These are phyloP conservation scores for Platanthera guangdongensis DNA, from an alignment of 106 monocot species.

Conservation along the genomic window DNA sequence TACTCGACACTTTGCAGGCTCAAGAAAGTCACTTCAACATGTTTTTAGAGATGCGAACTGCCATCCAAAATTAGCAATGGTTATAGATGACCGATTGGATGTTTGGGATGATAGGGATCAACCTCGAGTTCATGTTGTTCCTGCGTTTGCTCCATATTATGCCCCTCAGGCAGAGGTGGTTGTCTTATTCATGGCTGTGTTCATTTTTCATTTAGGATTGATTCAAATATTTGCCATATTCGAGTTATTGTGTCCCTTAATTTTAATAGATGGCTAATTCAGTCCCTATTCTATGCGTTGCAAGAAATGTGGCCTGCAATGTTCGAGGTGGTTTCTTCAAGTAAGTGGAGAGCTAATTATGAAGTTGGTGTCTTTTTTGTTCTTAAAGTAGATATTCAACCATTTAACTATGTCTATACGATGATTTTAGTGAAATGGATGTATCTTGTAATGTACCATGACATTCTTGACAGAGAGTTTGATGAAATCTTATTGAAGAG, in stretches of 20 bases:
- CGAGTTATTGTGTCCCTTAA: not conserved
- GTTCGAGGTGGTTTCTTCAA: conserved; percentile 90
- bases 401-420: not conserved
- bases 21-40: conserved; percentile 64
- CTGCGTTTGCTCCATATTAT: conserved; percentile 87
- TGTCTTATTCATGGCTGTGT: not conserved
- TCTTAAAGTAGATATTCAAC: not conserved
- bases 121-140: conserved; percentile 90
- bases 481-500: conserved; percentile 66
- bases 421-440: not conserved
- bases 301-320: conserved; percentile 97
- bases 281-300: conserved; percentile 86
- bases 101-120: conserved; percentile 96
- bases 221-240: not conserved
- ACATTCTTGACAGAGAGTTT: conserved; percentile 60
- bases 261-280: conserved; percentile 48
- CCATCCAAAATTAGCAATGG: conserved; percentile 95
- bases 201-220: not conserved
- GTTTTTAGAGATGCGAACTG: conserved; percentile 74
- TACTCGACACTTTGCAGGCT: conserved; percentile 26
- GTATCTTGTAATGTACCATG: conserved; percentile 3
- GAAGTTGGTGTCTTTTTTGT: not conserved
- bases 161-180: conserved; percentile 93
- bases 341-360: conserved; percentile 23
- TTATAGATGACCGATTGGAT: conserved; percentile 82